These are phyloP conservation scores for Omphalotus guepiniiformis DNA, from an alignment of 768 basidiomycete genomes.

Conservation along the genomic window DNA sequence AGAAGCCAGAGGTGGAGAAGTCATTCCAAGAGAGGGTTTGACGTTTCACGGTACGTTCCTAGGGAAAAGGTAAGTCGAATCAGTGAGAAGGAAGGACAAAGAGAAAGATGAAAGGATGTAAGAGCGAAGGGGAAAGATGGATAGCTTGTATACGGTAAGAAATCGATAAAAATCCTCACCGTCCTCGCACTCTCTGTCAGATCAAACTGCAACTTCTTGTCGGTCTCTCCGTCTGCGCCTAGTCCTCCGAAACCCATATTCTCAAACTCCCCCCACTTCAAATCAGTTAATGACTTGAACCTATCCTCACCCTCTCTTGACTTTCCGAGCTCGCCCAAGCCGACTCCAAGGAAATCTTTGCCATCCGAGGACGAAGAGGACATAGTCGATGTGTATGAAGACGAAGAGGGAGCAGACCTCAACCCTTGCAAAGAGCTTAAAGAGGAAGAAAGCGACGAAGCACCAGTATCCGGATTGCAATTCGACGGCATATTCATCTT, in stretches of 20 bases:
- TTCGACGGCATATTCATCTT: slow-evolving; percentile 63
- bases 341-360: slow-evolving; percentile 34
- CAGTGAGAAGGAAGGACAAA: slow-evolving; percentile 11
- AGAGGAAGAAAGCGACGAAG: slow-evolving; percentile 6
- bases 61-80: slow-evolving; percentile 6
- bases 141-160: slow-evolving; percentile 1
- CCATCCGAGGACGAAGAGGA: slow-evolving; percentile 25
- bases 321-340: not conserved
- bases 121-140: slow-evolving; percentile 2
- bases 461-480: slow-evolving; percentile 51
- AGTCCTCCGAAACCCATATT: slow-evolving; percentile 63
- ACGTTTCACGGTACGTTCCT: slow-evolving; percentile 72
- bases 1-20: slow-evolving; percentile 81
- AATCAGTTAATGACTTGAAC: slow-evolving; percentile 77
- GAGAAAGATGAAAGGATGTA: not conserved
- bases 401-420: too few relatives aligned
- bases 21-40: slow-evolving; percentile 88
- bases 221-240: slow-evolving; percentile 27
- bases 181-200: slow-evolving; percentile 82
- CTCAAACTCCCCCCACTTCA: slow-evolving; percentile 94
- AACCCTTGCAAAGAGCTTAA: too few relatives aligned
- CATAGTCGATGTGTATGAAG: too few relatives aligned
- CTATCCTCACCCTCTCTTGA: slow-evolving; percentile 52
- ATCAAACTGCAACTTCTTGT: slow-evolving; percentile 88
- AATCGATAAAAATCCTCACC: slow-evolving; percentile 27